phyloP scores from a whole-genome alignment of 1,139 yeast genomes.

The Arxiozyma telluris region DNA sequence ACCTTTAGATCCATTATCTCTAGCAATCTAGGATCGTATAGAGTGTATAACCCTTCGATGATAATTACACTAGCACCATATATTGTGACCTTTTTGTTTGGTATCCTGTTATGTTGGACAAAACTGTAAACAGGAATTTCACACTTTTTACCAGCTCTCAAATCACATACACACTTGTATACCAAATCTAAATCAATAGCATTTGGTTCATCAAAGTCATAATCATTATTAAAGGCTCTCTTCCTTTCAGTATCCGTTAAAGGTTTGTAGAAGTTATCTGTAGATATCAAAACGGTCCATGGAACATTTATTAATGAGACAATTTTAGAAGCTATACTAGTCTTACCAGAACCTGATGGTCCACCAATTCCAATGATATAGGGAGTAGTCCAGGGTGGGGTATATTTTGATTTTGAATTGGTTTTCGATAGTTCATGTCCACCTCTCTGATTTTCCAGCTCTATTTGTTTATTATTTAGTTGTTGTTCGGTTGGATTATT shows the following conservation, averaged over 20 bases:
- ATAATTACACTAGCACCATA: constrained; percentile 93
- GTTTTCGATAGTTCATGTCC: constrained; percentile 2
- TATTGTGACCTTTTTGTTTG: constrained; percentile 55
- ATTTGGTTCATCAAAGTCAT: constrained; percentile 80
- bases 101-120: constrained; percentile 59
- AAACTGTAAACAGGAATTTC: constrained; percentile 85
- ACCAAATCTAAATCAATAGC: constrained; percentile 73
- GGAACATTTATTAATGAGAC: constrained; percentile 79
- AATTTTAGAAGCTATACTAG: constrained; percentile 79
- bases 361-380: constrained; percentile 94
- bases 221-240: constrained; percentile 56
- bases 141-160: constrained; percentile 56
- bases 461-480: background rate
- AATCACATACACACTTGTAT: constrained; percentile 49
- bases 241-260: constrained; percentile 50
- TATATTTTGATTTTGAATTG: constrained; percentile 34
- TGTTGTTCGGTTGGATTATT: background rate
- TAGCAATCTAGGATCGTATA: constrained; percentile 60
- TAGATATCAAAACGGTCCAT: constrained; percentile 86
- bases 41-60: constrained; percentile 82
- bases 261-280: constrained; percentile 86
- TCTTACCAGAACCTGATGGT: constrained; percentile 89
- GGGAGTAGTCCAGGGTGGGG: constrained; percentile 95
- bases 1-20: constrained; percentile 78
- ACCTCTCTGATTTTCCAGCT: background rate